phyloP scores from a whole-genome alignment of 2,329 filamentous ascomycete genomes.

The Ceratocystis cubensis region DNA sequence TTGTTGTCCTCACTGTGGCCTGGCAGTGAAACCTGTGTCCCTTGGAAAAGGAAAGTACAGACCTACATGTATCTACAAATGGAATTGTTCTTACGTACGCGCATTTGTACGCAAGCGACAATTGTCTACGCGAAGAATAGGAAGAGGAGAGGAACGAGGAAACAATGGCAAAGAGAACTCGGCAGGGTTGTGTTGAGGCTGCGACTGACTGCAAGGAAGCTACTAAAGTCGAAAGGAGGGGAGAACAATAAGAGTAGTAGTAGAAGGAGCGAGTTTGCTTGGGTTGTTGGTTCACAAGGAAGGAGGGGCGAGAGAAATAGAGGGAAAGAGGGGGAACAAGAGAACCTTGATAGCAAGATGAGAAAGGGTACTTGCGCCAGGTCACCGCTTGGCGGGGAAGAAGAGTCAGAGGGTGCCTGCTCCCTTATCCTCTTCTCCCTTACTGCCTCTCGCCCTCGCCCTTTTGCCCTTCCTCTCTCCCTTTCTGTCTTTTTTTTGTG shows the following conservation, averaged over 20 bases:
- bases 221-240: background rate
- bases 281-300: background rate
- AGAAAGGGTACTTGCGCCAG: background rate
- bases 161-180: background rate
- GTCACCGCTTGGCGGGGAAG: background rate
- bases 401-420: background rate
- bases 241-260: background rate
- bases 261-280: background rate
- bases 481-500: background rate
- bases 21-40: background rate
- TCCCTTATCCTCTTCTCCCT: background rate
- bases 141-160: background rate
- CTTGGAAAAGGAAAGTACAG: background rate
- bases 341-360: conserved; percentile 5
- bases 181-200: background rate
- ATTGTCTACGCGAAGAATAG: too few relatives aligned
- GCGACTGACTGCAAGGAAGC: background rate
- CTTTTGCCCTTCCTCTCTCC: background rate
- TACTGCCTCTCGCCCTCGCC: background rate
- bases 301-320: background rate
- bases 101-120: too few relatives aligned
- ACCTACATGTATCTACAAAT: too few relatives aligned
- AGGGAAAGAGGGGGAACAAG: background rate
- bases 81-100: too few relatives aligned
- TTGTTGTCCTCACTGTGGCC: background rate